phyloP scores from a whole-genome alignment of 2,329 filamentous ascomycete species.

The Phaeomoniella chlamydospora region DNA sequence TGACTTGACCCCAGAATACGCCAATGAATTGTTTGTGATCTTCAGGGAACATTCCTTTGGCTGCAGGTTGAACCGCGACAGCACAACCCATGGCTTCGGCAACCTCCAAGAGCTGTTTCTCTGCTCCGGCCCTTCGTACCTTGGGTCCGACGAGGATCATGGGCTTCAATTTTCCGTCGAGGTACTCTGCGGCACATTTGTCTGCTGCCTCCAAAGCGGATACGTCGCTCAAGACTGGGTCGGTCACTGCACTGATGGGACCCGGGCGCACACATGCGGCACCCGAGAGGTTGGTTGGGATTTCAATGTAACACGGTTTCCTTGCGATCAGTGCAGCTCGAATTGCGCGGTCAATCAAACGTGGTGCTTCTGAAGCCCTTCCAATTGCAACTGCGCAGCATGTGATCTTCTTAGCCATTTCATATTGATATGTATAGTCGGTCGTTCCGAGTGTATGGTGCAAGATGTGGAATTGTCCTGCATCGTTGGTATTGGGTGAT shows the following conservation, averaged over 20 bases:
- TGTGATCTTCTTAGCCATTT: conserved; percentile 62
- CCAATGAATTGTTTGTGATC: background rate
- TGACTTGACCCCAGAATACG: background rate
- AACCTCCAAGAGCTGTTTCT: background rate
- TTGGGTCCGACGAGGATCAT: background rate
- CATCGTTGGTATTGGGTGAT: conserved; percentile 28
- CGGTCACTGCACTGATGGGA: background rate
- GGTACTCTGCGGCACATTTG: background rate
- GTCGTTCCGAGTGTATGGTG: conserved; percentile 67
- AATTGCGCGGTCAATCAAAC: background rate
- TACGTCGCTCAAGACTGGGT: background rate
- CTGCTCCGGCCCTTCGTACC: background rate
- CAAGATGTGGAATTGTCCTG: conserved; percentile 27
- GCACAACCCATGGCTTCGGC: background rate
- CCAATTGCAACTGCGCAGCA: conserved; percentile 21
- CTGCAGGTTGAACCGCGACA: background rate
- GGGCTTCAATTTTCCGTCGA: background rate
- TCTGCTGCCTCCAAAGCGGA: background rate
- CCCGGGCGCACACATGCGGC: background rate
- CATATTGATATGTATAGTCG: conserved; percentile 68
- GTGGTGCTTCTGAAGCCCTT: background rate
- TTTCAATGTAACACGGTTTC: background rate
- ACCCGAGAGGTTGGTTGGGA: background rate
- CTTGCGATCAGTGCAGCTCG: background rate
- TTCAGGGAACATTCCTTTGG: background rate